Percentiles rank a stretch among this genome's conserved stretches.
Evolutionary conservation across 768 basidiomycete genomes (phyloP).

Genomic region (Harrya chromipes): DNA sequence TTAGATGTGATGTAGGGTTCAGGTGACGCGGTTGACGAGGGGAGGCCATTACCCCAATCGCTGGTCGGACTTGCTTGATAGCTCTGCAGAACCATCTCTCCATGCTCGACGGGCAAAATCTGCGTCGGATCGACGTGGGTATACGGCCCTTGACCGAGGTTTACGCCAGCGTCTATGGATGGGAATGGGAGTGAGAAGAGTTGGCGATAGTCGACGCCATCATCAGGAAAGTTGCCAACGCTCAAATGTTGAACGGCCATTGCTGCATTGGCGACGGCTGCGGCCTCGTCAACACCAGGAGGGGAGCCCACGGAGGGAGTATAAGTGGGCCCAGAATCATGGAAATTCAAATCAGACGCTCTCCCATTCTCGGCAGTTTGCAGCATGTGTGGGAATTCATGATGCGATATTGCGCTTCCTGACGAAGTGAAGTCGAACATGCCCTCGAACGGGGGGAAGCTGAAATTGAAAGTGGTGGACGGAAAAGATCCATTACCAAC

Average conservation of each 20-base stretch:
- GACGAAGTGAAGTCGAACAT: conserved; percentile 51
- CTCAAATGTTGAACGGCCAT: conserved; percentile 62
- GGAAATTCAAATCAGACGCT: conserved; percentile 30
- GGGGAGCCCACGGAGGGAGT: conserved; percentile 35
- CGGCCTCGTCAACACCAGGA: conserved; percentile 42
- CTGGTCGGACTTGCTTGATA: conserved; percentile 79
- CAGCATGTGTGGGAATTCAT: conserved; percentile 35
- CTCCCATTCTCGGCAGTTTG: conserved; percentile 27
- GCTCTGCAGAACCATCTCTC: conserved; percentile 41
- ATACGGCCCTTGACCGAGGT: conserved; percentile 48
- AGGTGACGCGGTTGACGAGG: conserved; percentile 72
- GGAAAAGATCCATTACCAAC: conserved; percentile 55
- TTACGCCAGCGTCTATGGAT: conserved; percentile 42
- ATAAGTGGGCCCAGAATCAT: conserved; percentile 34
- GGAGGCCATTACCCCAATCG: conserved; percentile 73
- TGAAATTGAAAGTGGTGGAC: conserved; percentile 68
- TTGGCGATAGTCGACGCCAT: conserved; percentile 57
- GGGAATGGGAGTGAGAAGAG: conserved; percentile 67
- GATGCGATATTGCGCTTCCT: conserved; percentile 33
- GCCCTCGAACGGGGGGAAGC: conserved; percentile 62
- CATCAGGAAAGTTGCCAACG: conserved; percentile 54
- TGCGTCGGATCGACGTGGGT: conserved; percentile 94
- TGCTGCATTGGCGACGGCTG: conserved; percentile 63
- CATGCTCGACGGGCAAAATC: conserved; percentile 53
- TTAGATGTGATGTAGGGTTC: conserved; percentile 67